These are phyloP conservation scores for Psilocybe sp. DNA, from an alignment of 768 basidiomycete genomes.

Conservation along the genomic window DNA sequence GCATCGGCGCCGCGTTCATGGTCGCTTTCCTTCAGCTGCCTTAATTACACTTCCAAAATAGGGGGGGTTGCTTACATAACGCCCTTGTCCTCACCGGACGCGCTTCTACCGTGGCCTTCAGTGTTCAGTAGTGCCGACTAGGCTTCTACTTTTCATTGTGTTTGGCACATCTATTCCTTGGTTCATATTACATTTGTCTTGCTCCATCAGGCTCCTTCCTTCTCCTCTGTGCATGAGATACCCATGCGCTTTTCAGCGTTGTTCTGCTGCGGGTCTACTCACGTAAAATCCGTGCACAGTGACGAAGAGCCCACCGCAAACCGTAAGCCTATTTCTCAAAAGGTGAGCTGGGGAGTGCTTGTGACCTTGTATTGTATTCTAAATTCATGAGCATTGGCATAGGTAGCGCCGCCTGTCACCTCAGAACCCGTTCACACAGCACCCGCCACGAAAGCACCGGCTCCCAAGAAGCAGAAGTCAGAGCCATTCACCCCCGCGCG, in stretches of 20 bases:
- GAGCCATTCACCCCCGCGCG: slow-evolving; percentile 51
- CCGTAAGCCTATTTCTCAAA: slow-evolving; percentile 25
- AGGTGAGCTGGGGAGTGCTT: slow-evolving; percentile 17
- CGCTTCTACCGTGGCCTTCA: background rate
- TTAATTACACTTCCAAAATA: too few relatives aligned
- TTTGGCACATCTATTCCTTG: background rate
- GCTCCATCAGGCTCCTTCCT: background rate
- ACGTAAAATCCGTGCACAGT: slow-evolving; percentile 44
- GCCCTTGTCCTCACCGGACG: slow-evolving; percentile 1
- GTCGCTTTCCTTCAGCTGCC: too few relatives aligned
- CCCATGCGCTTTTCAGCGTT: slow-evolving; percentile 62
- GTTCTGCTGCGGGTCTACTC: slow-evolving; percentile 63
- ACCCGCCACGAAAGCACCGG: slow-evolving; percentile 3
- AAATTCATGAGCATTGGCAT: background rate
- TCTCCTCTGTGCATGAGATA: slow-evolving; percentile 28
- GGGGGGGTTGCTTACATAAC: too few relatives aligned
- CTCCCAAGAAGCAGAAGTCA: slow-evolving; percentile 19
- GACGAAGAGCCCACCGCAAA: slow-evolving; percentile 38
- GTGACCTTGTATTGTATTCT: background rate
- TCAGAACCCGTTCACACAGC: slow-evolving; percentile 1
- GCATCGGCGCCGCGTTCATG: too few relatives aligned
- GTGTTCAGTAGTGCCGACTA: background rate
- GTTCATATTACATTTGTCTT: background rate
- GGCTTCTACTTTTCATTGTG: background rate
- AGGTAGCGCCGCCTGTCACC: slow-evolving; percentile 8